Evolutionary conservation across 257 asterid species (phyloP).

Genomic region (Parsonsia alboflavescens): DNA sequence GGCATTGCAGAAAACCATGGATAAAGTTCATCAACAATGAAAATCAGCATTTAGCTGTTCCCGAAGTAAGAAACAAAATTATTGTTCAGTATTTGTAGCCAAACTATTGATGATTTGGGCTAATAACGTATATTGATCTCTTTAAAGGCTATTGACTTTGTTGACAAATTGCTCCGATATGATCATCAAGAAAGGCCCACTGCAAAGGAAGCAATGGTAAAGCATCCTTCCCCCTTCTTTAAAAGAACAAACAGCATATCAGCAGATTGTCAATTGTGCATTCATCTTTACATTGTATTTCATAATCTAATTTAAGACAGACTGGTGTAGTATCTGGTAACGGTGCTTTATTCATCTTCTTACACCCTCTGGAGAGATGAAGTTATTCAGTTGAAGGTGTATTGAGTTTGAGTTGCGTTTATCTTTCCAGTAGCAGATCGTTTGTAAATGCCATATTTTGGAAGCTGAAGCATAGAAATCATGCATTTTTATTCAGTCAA

Average conservation of each 20-base stretch:
- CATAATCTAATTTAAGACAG: conserved; percentile 2
- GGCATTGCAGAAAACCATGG: conserved; percentile 42
- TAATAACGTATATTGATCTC: neutral
- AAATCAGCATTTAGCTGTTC: conserved; percentile 55
- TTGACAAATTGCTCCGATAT: conserved; percentile 80
- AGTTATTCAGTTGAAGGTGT: too few species aligned
- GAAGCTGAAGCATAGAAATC: neutral
- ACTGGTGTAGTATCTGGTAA: neutral
- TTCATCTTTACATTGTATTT: neutral
- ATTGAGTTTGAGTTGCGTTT: neutral
- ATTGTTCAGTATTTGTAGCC: neutral
- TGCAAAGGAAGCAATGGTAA: conserved; percentile 96
- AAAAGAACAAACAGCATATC: neutral
- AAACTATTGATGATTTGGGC: conserved; percentile 7
- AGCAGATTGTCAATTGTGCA: neutral
- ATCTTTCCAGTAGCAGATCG: neutral
- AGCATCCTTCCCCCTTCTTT: neutral
- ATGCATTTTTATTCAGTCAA: neutral
- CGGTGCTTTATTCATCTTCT: neutral
- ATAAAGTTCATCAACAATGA: conserved; percentile 35
- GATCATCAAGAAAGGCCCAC: conserved; percentile 97
- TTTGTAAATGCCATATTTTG: neutral
- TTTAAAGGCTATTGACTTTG: conserved; percentile 85
- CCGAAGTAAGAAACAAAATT: conserved; percentile 49
- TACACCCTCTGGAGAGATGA: neutral